Conservation (phyloP, 139 green algal species). For the Cymbomonas tetramitiformis region DNA sequence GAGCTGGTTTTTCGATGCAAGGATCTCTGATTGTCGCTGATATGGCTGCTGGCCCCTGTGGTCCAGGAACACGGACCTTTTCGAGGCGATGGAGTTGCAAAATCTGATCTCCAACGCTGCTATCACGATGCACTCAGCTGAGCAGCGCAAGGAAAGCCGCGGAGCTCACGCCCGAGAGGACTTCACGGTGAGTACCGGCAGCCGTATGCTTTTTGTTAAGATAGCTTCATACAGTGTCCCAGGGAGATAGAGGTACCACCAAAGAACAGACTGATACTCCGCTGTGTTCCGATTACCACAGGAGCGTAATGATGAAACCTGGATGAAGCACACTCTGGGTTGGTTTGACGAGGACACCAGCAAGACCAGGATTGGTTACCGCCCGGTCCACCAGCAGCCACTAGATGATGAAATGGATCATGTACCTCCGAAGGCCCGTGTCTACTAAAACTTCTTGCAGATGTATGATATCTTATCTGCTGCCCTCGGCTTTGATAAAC, state of each 20-base stretch:
- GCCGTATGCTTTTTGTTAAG: not conserved
- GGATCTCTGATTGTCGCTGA: not conserved
- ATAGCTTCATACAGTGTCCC: too few relatives aligned
- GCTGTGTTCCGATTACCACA: too few relatives aligned
- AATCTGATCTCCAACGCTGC: constrained; percentile 88
- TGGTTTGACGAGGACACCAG: constrained; percentile 31
- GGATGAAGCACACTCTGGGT: constrained; percentile 96
- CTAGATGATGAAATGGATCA: constrained; percentile 87
- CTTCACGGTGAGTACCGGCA: constrained; percentile 64
- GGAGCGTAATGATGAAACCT: constrained; percentile 67
- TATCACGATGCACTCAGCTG: constrained; percentile 64
- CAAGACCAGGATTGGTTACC: constrained; percentile 75
- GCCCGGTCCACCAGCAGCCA: constrained; percentile 87
- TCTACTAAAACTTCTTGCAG: constrained; percentile 51
- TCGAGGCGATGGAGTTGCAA: constrained; percentile 94
- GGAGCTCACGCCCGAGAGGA: constrained; percentile 92
- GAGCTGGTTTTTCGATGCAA: not conserved
- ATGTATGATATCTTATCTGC: not conserved
- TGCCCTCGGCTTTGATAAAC: too few relatives aligned
- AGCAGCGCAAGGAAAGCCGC: constrained; percentile 62
- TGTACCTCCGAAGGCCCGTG: constrained; percentile 73
- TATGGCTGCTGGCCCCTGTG: too few relatives aligned
- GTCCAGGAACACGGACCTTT: constrained; percentile 50
- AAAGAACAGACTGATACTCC: too few relatives aligned
- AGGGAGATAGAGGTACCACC: too few relatives aligned